Evolutionary conservation across 306 rosid genomes (phyloP), one percentile per base, ranked within the genome.

Genomic region (Corylus americana): DNA sequence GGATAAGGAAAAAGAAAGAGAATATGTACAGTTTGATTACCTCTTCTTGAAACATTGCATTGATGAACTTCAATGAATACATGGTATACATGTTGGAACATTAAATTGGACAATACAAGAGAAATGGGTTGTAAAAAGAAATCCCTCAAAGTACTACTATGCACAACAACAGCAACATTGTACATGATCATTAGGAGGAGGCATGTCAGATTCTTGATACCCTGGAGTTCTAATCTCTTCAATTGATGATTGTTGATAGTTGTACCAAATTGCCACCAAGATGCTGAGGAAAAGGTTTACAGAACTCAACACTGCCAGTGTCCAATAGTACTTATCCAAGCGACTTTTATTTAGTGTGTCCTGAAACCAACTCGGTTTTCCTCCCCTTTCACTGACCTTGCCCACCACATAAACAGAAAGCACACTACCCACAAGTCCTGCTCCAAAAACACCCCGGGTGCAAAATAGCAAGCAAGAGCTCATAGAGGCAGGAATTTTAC

Each of bases 251-350:
- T 58, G 29, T 29, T 4, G 51, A 49, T 7, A 5, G 7, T 25
- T 20, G 55, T 62, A 82, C 77, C 74, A 77, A 44, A 35, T 3
- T 6, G 80, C 69, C 64, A 72, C 58, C 59, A 37, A 39, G 62
- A 58, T 18, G 35, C 55, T 61, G 25, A 70, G 7, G 8, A 67
- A 1, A 42, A 84, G 73, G 73, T 80, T 80, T 73, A 11, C 47
- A 37, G 69, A 83, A 49, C 77, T 48, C 29, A 84, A 25, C 6
- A 50, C 59, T 47, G 84, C 78, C 72, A 80, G 37, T 9, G 68
- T 22, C 87, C 81, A 80, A 47, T 76, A 83, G 22, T 83, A 83
- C 11, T 82, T 77, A 66, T 86, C 86, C 53, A 82, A 51, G 39
- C 71, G 84, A 7, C 89, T 85, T 18, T 3, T 58, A 74, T 86